Evolutionary conservation across 139 green algal species (phyloP), one percentile per base, ranked within the genome.

Genomic region (Gonium pectorale): DNA sequence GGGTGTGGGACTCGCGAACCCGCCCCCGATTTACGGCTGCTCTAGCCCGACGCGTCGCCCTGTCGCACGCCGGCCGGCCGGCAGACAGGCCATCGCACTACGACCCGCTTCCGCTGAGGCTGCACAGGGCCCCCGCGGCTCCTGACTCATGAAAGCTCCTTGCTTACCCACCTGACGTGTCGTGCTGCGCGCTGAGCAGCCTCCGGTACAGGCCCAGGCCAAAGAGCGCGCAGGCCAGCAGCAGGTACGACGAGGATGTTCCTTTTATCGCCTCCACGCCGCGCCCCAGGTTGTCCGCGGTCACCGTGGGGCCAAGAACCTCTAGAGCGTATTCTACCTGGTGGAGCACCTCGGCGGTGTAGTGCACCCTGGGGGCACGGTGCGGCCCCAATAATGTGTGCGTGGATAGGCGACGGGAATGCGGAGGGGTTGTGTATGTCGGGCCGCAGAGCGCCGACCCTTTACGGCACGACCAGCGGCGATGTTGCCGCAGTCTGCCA

Each of bases 221-320:
- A 35, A 82, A 82, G 2, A 72, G 60, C 29, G 41, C 41, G 29
- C 60, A 82, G 3, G 75, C 75, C 8, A 82, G 71, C 17, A 82
- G 35, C 41, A 82, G 44, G 75, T 82, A 82, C n/a, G 22, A 19
- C 11, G 75, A 44, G n/a, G 75, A 62, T 4, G 75, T 82, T 2
- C 59, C 75, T 13, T 62, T 82, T 7, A 82, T 7, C 2, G 75
- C 75, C 41, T 33, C 41, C 3, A 38, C 15, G 1, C 22, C 41
- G 1, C 75, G 59, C 40, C 19, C 54, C 27, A 70, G 37, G 8
- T 81, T 19, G 11, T n/a, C 11, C 19, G 73, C 75, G 24, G 59
- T 72, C 19, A 82, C 75, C 2, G 59, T 43, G 9, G 70, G 70
- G 13, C 46, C 70, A 17, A 64, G 31, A 9, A 79, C 31, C 11